phyloP scores from a whole-genome alignment of 2,329 filamentous ascomycete species.

The Stenocarpella maydis region DNA sequence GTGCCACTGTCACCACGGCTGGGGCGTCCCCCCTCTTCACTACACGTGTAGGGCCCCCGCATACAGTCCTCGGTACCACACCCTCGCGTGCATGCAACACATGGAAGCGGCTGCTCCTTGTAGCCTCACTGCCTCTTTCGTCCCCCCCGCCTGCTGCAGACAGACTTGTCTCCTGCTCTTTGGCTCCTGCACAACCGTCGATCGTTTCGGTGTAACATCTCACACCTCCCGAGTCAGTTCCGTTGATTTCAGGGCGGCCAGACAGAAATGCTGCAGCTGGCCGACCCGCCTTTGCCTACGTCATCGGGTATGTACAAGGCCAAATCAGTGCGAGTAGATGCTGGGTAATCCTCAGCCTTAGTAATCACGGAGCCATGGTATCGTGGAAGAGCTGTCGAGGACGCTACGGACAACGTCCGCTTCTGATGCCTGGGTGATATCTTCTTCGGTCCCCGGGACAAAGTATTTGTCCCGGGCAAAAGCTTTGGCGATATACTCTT shows the following conservation, averaged over 20 bases:
- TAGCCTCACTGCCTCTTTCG: conserved; percentile 8
- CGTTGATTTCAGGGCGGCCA: background rate
- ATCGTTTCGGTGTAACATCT: conserved; percentile 29
- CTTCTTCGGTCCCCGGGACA: too few relatives aligned
- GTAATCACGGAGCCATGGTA: too few relatives aligned
- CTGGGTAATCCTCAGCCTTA: too few relatives aligned
- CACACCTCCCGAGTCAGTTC: conserved; percentile 20
- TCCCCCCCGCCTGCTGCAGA: conserved; percentile 6
- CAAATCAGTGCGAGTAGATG: too few relatives aligned
- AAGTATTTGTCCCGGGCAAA: too few relatives aligned
- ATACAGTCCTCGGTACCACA: background rate
- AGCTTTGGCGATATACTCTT: too few relatives aligned
- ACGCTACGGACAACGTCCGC: too few relatives aligned
- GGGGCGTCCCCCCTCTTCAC: conserved; percentile 4
- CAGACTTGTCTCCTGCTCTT: conserved; percentile 27
- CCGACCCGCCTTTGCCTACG: background rate
- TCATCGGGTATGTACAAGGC: too few relatives aligned
- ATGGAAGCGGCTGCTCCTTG: background rate
- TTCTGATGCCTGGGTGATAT: too few relatives aligned
- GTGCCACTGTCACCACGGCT: conserved; percentile 9
- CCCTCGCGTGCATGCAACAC: too few relatives aligned
- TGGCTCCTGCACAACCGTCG: conserved; percentile 19
- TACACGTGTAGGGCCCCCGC: background rate
- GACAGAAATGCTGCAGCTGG: background rate
- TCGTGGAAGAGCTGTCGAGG: too few relatives aligned